These are phyloP conservation scores for Peniophora sp. DNA, from an alignment of 1,284 basidiomycete species.

Conservation along the genomic window DNA sequence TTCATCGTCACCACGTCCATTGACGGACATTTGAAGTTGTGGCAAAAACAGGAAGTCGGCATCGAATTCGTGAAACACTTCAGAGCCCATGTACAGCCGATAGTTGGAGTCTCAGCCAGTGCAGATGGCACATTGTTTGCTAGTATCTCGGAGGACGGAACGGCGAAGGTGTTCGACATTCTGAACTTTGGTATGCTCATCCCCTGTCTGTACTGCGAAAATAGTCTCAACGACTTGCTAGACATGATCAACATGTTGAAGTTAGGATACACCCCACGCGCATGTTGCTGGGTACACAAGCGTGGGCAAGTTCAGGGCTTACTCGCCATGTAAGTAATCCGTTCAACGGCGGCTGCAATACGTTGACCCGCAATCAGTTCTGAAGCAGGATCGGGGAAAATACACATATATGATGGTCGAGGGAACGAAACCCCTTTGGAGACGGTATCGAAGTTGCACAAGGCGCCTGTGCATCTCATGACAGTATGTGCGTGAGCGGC, in stretches of 20 bases:
- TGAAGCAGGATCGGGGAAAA: constrained; percentile 66
- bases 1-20: constrained; percentile 93
- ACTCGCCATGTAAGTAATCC: constrained; percentile 69
- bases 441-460: constrained; percentile 72
- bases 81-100: constrained; percentile 81
- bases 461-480: constrained; percentile 86
- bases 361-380: constrained; percentile 43
- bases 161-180: constrained; percentile 93
- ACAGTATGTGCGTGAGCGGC: constrained; percentile 46
- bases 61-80: constrained; percentile 94
- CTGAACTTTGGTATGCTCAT: constrained; percentile 79
- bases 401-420: constrained; percentile 89
- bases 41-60: constrained; percentile 94
- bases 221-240: constrained; percentile 21
- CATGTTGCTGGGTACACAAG: constrained; percentile 91
- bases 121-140: constrained; percentile 92
- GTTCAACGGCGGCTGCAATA: constrained; percentile 3
- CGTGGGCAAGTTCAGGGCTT: constrained; percentile 83
- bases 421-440: constrained; percentile 75
- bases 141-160: constrained; percentile 79
- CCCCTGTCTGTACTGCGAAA: constrained; percentile 12
- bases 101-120: constrained; percentile 80
- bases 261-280: constrained; percentile 75
- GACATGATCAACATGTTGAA: constrained; percentile 99
- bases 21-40: constrained; percentile 94